phyloP scores from a whole-genome alignment of 2,329 filamentous ascomycete genomes.

The Fusarium austroafricanum region DNA sequence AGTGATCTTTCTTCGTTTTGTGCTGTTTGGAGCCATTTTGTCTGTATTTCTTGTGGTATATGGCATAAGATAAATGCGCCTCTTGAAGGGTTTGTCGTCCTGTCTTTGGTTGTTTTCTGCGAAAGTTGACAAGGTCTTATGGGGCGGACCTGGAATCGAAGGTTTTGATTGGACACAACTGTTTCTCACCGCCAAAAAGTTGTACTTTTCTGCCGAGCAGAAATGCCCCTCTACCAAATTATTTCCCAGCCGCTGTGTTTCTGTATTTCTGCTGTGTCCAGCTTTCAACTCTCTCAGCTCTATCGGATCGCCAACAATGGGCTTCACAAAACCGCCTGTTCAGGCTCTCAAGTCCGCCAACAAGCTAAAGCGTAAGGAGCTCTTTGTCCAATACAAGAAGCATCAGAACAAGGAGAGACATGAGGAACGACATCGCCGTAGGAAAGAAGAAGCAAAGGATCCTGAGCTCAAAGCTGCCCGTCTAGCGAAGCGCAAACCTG shows the following conservation, averaged over 20 bases:
- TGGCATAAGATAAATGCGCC: constrained; percentile 16
- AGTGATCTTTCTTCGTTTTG: constrained; percentile 69
- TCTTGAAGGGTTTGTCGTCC: constrained; percentile 35
- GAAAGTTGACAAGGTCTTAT: constrained; percentile 13
- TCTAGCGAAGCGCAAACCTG: constrained; percentile 80
- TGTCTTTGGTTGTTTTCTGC: constrained; percentile 33
- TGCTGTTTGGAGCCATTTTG: constrained; percentile 61
- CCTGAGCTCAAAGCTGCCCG: constrained; percentile 79
- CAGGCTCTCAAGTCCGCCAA: constrained; percentile 69
- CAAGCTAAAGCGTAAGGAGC: constrained; percentile 81
- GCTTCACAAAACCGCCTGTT: constrained; percentile 50
- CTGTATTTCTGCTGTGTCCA: constrained; percentile 1
- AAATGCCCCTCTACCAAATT: constrained; percentile 37
- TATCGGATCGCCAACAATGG: constrained; percentile 44
- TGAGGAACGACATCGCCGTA: constrained; percentile 80
- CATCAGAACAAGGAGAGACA: constrained; percentile 78
- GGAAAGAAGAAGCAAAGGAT: constrained; percentile 87
- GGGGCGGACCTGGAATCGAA: not conserved
- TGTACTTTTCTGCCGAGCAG: constrained; percentile 41
- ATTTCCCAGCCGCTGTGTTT: constrained; percentile 18
- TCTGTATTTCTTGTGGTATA: constrained; percentile 13
- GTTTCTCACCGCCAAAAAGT: constrained; percentile 53
- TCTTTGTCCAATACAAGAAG: constrained; percentile 85
- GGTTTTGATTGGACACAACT: not conserved
- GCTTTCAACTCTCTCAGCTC: not conserved